A percentile compares a stretch with the other conserved stretches of the same genome.
These are phyloP conservation scores for Micromonas commoda DNA, from an alignment of 139 green algal species.

Conservation along the genomic window DNA sequence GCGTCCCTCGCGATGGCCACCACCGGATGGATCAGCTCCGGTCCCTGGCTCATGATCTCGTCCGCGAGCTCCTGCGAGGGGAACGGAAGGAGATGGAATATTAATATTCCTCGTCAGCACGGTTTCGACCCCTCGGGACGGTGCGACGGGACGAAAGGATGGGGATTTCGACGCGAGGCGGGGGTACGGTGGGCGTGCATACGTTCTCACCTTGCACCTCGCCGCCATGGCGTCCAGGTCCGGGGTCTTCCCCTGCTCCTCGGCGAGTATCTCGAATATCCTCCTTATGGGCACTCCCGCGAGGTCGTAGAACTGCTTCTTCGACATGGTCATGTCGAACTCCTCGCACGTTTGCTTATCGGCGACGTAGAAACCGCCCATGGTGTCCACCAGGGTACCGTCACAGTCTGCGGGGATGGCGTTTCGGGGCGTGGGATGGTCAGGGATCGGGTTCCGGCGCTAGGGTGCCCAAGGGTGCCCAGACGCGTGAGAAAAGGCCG, in stretches of 20 bases:
- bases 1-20: background rate
- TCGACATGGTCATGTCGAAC: background rate
- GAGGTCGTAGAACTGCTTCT: constrained; percentile 19
- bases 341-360: constrained; percentile 13
- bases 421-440: background rate
- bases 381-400: background rate
- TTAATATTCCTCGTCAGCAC: too few species aligned
- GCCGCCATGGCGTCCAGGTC: constrained; percentile 4
- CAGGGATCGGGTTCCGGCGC: background rate
- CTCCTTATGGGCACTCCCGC: background rate
- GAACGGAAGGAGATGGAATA: too few species aligned
- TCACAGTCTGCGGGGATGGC: background rate
- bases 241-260: constrained; percentile 6
- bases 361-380: constrained; percentile 13
- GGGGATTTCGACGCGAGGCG: too few species aligned
- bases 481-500: background rate
- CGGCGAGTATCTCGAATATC: background rate
- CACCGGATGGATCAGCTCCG: background rate
- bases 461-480: too few species aligned
- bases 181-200: too few species aligned
- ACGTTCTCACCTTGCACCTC: background rate
- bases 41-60: background rate
- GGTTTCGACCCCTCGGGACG: too few species aligned
- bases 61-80: background rate
- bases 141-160: too few species aligned